These are phyloP conservation scores for Globisporangium cystogenes DNA, from an alignment of 352 stramenopile genomes.

Conservation along the genomic window DNA sequence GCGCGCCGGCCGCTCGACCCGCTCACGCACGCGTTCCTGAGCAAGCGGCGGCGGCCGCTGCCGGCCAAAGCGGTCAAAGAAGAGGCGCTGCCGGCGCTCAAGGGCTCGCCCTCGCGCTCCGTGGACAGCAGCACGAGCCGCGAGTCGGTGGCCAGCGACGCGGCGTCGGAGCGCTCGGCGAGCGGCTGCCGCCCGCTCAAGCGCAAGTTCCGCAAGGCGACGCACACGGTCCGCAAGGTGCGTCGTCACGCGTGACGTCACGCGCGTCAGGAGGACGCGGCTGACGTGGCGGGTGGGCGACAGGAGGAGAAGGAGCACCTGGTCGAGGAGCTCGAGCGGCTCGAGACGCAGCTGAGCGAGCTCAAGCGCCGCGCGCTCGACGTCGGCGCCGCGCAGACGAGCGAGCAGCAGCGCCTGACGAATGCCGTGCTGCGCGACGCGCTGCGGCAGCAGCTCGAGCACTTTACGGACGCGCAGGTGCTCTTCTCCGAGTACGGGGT, in stretches of 20 bases:
- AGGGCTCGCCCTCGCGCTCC: conserved; percentile 6
- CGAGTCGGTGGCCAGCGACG: conserved; percentile 1
- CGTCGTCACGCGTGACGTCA: no score
- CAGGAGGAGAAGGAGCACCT: conserved; percentile 31
- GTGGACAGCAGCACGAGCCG: conserved; percentile 3
- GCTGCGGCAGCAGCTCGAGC: conserved; percentile 21
- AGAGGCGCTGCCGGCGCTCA: conserved; percentile 15
- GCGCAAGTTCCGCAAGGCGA: conserved; percentile 14
- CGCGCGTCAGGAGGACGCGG: neutral
- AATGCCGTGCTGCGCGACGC: conserved; percentile 17
- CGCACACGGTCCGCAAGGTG: conserved; percentile 14
- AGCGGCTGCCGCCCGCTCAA: neutral
- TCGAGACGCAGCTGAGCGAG: conserved; percentile 28
- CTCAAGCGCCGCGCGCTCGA: conserved; percentile 25
- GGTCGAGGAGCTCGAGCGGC: conserved; percentile 17
- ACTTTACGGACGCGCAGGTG: conserved; percentile 21
- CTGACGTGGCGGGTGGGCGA: no score
- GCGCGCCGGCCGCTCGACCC: neutral
- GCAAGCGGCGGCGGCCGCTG: conserved; percentile 3
- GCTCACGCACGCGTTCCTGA: conserved; percentile 9
- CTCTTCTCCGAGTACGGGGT: conserved; percentile 26
- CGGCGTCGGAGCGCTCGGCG: conserved; percentile 4
- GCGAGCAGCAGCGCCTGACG: conserved; percentile 8
- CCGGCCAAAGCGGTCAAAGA: no score
- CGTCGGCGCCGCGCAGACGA: conserved; percentile 3